These are phyloP conservation scores for Dactylorhiza incarnata DNA, from an alignment of 106 monocot species.

Conservation along the genomic window DNA sequence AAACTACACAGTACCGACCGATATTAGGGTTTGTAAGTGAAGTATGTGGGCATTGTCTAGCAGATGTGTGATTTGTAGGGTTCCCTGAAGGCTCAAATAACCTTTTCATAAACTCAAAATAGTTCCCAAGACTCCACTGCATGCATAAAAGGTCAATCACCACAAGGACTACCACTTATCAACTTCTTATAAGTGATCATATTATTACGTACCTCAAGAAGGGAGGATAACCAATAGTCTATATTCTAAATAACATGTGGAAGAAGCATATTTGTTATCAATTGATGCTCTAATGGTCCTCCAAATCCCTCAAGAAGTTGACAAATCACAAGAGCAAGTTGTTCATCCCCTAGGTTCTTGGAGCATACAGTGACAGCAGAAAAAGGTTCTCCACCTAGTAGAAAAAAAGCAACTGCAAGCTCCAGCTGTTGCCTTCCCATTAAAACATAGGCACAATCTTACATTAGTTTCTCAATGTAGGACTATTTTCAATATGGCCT, in stretches of 20 bases:
- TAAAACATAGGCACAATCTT: constrained; percentile 89
- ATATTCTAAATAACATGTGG: constrained; percentile 62
- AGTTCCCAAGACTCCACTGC: constrained; percentile 87
- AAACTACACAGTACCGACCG: constrained; percentile 70
- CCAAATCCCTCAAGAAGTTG: constrained; percentile 69
- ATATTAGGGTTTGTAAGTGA: constrained; percentile 51
- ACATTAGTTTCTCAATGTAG: too few relatives aligned
- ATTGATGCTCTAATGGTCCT: constrained; percentile 58
- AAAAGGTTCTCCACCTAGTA: constrained; percentile 72
- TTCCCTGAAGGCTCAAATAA: constrained; percentile 22
- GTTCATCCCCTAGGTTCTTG: constrained; percentile 85
- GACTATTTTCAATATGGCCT: too few relatives aligned
- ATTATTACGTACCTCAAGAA: too few relatives aligned
- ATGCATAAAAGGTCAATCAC: too few relatives aligned
- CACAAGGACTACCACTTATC: too few relatives aligned
- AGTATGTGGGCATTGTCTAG: constrained; percentile 11
- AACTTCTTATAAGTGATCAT: too few relatives aligned
- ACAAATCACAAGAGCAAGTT: constrained; percentile 90
- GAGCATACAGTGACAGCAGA: constrained; percentile 86
- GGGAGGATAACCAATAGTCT: constrained; percentile 75
- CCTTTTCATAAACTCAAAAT: constrained; percentile 27
- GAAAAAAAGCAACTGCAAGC: constrained; percentile 85
- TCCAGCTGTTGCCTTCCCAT: constrained; percentile 92
- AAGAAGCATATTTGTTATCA: constrained; percentile 63
- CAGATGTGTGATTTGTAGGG: constrained; percentile 8